Evolutionary conservation across 2,329 filamentous ascomycete species (phyloP).

Genomic region (Penicillium sp.): DNA sequence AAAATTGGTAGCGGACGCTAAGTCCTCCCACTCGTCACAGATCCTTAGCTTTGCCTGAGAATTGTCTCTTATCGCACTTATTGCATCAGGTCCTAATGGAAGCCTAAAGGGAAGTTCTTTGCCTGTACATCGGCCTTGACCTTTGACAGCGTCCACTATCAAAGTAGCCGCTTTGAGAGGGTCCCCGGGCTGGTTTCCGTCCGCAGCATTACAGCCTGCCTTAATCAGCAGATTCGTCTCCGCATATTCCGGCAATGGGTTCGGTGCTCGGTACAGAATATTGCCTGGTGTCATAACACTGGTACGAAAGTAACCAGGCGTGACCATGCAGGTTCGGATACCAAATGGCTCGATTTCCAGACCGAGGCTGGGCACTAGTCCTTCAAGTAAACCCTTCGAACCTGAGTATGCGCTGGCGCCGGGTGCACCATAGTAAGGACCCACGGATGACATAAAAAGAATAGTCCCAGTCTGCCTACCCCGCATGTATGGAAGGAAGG

Average conservation of each 20-base stretch:
- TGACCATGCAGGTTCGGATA: background rate
- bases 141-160: background rate
- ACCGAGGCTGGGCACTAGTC: background rate
- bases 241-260: background rate
- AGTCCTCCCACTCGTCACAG: background rate
- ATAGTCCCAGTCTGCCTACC: background rate
- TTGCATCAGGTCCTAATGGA: background rate
- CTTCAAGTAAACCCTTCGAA: background rate
- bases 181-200: background rate
- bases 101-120: background rate
- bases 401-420: background rate
- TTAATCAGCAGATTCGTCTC: background rate
- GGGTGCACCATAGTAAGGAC: background rate
- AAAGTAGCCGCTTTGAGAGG: background rate
- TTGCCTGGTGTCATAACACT: background rate
- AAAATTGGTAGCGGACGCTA: background rate
- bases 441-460: background rate
- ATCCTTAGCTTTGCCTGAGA: background rate
- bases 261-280: background rate
- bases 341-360: background rate
- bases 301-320: background rate
- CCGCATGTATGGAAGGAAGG: background rate
- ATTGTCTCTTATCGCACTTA: background rate
- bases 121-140: background rate
- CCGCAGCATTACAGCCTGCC: background rate